Conservation (phyloP, 257 asterid genomes). For the Salvia splendens region DNA sequence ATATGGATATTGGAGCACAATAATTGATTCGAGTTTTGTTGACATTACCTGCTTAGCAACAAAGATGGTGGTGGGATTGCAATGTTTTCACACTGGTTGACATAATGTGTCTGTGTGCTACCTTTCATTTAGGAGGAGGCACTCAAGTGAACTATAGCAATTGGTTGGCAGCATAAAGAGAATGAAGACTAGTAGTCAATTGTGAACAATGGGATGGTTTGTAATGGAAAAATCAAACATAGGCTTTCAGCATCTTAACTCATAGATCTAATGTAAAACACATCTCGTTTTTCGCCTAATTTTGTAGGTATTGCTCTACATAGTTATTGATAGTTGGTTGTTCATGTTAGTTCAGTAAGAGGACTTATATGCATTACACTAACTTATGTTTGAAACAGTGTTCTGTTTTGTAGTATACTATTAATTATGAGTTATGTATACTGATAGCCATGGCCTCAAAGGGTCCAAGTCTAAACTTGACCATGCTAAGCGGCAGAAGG, state of each 20-base stretch:
- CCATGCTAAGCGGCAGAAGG: slow-evolving; percentile 94
- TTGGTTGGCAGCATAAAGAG: no score
- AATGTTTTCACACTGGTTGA: no score
- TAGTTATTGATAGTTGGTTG: background rate
- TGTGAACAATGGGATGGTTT: no score
- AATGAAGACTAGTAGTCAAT: no score
- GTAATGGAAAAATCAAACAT: no score
- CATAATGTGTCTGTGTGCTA: no score
- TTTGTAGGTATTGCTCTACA: background rate
- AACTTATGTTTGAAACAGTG: slow-evolving; percentile 16
- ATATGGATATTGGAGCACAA: background rate
- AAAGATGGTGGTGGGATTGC: background rate
- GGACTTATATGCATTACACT: slow-evolving; percentile 10
- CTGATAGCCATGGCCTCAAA: slow-evolving; percentile 85
- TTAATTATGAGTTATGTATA: slow-evolving; percentile 49
- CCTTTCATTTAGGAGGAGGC: no score
- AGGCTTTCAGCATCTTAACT: no score
- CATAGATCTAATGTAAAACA: no score
- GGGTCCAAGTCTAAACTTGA: slow-evolving; percentile 93
- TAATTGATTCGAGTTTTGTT: background rate
- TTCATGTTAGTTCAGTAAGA: slow-evolving; percentile 10
- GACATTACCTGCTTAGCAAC: slow-evolving; percentile 6
- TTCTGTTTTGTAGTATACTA: slow-evolving; percentile 38
- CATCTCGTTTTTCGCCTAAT: no score
- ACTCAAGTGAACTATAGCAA: no score